Percentiles rank a stretch among this genome's conserved stretches.
Conservation (phyloP, 2,329 filamentous ascomycete genomes). For the Dryadomyces sulphureus region DNA sequence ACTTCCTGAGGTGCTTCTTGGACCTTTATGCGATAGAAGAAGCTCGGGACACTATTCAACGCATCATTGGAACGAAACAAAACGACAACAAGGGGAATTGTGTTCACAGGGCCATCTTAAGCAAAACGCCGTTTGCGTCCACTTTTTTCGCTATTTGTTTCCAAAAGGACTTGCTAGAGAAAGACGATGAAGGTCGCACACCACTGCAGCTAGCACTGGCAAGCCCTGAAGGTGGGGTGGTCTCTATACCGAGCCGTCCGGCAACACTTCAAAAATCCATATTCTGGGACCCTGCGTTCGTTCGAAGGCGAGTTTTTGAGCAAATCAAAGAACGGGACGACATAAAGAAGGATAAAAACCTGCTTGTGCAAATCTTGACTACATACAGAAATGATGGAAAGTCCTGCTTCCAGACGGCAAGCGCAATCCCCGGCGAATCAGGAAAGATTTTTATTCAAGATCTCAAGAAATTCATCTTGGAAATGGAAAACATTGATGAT, state of each 20-base stretch:
- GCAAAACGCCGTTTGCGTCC: not conserved
- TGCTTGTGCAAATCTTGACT: not conserved
- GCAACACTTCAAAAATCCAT: no score
- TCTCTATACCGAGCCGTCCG: not conserved
- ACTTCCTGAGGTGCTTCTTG: not conserved
- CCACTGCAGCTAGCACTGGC: not conserved
- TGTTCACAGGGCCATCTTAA: not conserved
- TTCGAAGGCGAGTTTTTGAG: no score
- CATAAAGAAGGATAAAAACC: not conserved
- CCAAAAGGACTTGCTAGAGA: not conserved
- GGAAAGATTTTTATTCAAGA: not conserved
- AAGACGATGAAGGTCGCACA: not conserved
- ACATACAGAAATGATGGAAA: not conserved
- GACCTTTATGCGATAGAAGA: not conserved
- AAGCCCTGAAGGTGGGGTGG: not conserved
- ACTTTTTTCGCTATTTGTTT: not conserved
- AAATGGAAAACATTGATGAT: not conserved
- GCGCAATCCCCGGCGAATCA: not conserved
- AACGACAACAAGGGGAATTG: not conserved
- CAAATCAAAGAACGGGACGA: not conserved
- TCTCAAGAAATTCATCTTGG: not conserved
- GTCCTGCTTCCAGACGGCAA: not conserved
- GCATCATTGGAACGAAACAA: not conserved
- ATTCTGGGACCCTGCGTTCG: no score
- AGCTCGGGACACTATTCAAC: not conserved